Base-by-base conservation (phyloP, 2,329 filamentous ascomycete genomes). In the Colletotrichum paranaense region DNA sequence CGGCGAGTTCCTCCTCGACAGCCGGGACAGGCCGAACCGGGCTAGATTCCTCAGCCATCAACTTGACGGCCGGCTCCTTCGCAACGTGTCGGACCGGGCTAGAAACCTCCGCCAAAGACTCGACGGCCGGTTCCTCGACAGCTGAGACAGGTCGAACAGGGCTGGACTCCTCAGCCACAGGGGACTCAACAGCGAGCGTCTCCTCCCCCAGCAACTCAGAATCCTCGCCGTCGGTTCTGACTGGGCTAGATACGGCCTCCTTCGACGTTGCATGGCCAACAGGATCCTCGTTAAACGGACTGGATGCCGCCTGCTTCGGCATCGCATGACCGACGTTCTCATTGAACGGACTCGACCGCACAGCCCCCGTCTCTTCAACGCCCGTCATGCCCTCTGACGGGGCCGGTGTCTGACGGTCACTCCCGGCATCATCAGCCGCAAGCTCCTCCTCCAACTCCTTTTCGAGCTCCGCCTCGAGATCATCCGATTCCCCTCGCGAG, bases 371-470 rank as follows among this genome's bases (percentile, higher is more conserved):
- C 5, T 55, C 62, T 24, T 8, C 26, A 5, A 55, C 9, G 4
- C n/a, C 28, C 7, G 14, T 12, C 16, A 35, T n/a, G 19, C 7
- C 12, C 2, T 55, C 49, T n/a, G 30, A 26, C 22, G 28, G n/a
- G 8, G 24, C 46, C 16, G 28, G 46, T 19, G 28, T 53, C 24
- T 55, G 30, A 14, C 12, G 46, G 32, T 66, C 56, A 14, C 22
- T 24, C n/a, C 14, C n/a, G 7, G 9, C 30, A 19, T 49, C 35
- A 24, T 62, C 55, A 16, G 60, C 71, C 14, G 28, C 60, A 6
- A 67, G 56, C 12, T 70, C 67, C 22, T 75, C 46, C 32, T 71
- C 70, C 19, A 74, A 22, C 53, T 71, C 71, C n/a, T 60, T 62
- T 28, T 74, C 65, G 14, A 74, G 53, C n/a, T 65, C 66, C 8